Evolutionary conservation across 2,329 filamentous ascomycete genomes (phyloP).

Genomic region (Fusarium sororula): DNA sequence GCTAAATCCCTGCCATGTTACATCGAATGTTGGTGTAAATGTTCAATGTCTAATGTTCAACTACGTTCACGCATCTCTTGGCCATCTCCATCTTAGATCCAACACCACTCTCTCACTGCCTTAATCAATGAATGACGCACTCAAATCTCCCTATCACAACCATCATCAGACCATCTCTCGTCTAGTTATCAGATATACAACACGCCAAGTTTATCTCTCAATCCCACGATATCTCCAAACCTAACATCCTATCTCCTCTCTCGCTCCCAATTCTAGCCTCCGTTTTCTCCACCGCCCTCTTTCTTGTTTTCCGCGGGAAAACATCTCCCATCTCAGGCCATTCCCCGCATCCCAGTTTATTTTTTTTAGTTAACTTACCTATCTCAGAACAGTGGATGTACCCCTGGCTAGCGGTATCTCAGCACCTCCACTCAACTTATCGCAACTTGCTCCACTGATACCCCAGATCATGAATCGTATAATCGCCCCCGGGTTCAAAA

Average conservation of each 20-base stretch:
- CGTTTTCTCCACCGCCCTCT: neutral
- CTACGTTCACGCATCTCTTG: neutral
- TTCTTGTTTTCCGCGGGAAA: slow-evolving; percentile 33
- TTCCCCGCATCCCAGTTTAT: slow-evolving; percentile 9
- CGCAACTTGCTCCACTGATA: slow-evolving; percentile 10
- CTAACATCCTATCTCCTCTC: slow-evolving; percentile 23
- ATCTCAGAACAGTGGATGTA: slow-evolving; percentile 1
- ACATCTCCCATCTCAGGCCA: neutral
- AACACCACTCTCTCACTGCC: neutral
- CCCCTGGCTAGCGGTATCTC: slow-evolving; percentile 31
- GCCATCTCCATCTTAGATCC: neutral
- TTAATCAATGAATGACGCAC: neutral
- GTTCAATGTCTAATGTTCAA: neutral
- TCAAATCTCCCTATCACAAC: neutral
- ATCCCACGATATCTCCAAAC: slow-evolving; percentile 12
- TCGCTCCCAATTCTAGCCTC: slow-evolving; percentile 28
- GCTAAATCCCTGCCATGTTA: neutral
- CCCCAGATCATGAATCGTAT: slow-evolving; percentile 38
- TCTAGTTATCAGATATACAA: slow-evolving; percentile 4
- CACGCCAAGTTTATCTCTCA: slow-evolving; percentile 5
- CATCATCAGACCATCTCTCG: neutral
- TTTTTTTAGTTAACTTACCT: neutral
- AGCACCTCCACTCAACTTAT: slow-evolving; percentile 19
- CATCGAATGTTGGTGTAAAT: neutral
- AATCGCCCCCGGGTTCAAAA: slow-evolving; percentile 31